Percentiles rank a stretch among this genome's conserved stretches.
phyloP scores from a whole-genome alignment of 164 flowering plant genomes.

The Nymphaea thermarum region DNA sequence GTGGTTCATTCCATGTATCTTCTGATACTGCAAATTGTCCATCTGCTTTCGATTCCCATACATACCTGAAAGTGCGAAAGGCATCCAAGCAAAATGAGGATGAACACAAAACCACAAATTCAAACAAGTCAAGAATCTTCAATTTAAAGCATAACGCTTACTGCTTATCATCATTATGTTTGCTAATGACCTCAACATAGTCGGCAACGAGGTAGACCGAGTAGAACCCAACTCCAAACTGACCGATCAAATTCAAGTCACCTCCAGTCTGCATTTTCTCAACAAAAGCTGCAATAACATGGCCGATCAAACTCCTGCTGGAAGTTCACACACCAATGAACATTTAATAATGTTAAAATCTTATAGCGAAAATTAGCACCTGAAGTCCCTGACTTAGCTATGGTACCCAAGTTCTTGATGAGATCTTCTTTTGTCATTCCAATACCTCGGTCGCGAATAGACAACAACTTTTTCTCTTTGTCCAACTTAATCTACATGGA shows the following conservation, averaged over 20 bases:
- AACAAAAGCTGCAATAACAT: constrained; percentile 59
- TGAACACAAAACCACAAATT: background rate
- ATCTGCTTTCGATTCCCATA: constrained; percentile 99
- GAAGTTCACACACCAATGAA: too few relatives aligned
- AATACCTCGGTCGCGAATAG: constrained; percentile 91
- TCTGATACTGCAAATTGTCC: constrained; percentile 94
- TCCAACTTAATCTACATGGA: constrained; percentile 77
- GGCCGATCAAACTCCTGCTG: background rate
- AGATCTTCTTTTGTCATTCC: constrained; percentile 99
- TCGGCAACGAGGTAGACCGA: constrained; percentile 97
- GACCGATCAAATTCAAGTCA: constrained; percentile 92
- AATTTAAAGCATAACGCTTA: constrained; percentile 21
- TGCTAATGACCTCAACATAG: constrained; percentile 95
- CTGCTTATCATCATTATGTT: constrained; percentile 97
- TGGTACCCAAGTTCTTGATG: constrained; percentile 94
- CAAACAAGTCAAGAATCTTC: background rate
- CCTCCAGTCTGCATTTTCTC: constrained; percentile 95
- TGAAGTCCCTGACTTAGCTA: constrained; percentile 98
- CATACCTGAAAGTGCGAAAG: constrained; percentile 37
- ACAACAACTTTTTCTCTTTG: constrained; percentile 82
- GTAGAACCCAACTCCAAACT: constrained; percentile 98
- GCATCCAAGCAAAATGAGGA: constrained; percentile 1
- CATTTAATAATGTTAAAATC: too few relatives aligned
- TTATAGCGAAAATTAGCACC: constrained; percentile 21
- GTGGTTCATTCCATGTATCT: constrained; percentile 86